Percentiles rank a stretch among this genome's conserved stretches.
phyloP scores from a whole-genome alignment of 2,329 filamentous ascomycete species.

The Penicillium aurantiogriseum region DNA sequence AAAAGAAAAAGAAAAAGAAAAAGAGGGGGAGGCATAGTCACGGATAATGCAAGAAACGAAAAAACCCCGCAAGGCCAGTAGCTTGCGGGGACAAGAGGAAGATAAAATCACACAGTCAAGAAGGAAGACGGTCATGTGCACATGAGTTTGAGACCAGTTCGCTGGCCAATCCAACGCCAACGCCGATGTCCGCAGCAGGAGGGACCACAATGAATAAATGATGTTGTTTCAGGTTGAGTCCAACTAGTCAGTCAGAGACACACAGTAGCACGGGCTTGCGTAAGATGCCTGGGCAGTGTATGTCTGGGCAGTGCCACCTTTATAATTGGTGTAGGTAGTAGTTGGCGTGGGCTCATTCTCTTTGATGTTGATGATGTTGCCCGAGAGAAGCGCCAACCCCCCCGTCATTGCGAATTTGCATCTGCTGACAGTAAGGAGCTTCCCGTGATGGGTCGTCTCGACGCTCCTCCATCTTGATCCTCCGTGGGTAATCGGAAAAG shows the following conservation, averaged over 20 bases:
- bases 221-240: slow-evolving; percentile 17
- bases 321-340: slow-evolving; percentile 29
- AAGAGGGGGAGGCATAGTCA: neutral
- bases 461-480: slow-evolving; percentile 66
- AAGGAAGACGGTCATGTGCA: slow-evolving; percentile 27
- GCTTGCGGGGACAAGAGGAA: slow-evolving; percentile 4
- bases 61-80: slow-evolving; percentile 5
- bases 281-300: slow-evolving; percentile 38
- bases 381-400: slow-evolving; percentile 33
- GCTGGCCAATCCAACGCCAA: slow-evolving; percentile 24
- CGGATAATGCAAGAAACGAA: slow-evolving; percentile 6
- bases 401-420: slow-evolving; percentile 57
- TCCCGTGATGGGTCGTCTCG: slow-evolving; percentile 46
- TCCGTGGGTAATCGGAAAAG: slow-evolving; percentile 50
- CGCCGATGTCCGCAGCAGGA: slow-evolving; percentile 19
- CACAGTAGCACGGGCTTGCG: slow-evolving; percentile 38
- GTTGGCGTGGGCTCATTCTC: slow-evolving; percentile 39
- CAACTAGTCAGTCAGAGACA: slow-evolving; percentile 35
- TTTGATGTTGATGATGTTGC: slow-evolving; percentile 33
- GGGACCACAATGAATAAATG: slow-evolving; percentile 21
- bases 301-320: slow-evolving; percentile 30
- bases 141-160: slow-evolving; percentile 22
- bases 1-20: neutral
- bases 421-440: slow-evolving; percentile 63
- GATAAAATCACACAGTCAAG: slow-evolving; percentile 23